Evolutionary conservation across 305 asterid genomes (phyloP), one percentile per base, ranked within the genome.

Genomic region (Solanum chacoense): DNA sequence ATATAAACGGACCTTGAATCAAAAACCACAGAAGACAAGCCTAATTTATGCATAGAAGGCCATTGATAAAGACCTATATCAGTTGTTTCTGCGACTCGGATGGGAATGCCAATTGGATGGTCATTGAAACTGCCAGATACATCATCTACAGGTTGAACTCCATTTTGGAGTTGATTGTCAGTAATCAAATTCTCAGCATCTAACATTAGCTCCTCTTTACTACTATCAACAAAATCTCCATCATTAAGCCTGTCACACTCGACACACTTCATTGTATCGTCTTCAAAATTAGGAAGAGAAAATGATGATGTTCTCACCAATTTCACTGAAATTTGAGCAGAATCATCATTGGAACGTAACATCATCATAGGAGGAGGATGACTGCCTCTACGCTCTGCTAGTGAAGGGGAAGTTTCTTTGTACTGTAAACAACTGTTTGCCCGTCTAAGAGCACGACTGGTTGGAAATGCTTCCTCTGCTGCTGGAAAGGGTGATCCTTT

Each of bases 291-390:
- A 88, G 90, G 90, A 76, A 80, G 88, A 78, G 92, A 84, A 89
- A 92, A 91, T 7, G 93, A 91, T 85, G 90, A 91, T 38, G 94
- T 59, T 84, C 93, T 92, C 24, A 81, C 87, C 91, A 90, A 87
- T 84, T 91, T 93, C 38, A 88, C 93, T 77, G 95, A 89, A 91
- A 88, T 83, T 78, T 90, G 92, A 88, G 95, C 88, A 12, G 90
- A 92, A 88, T 94, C 96, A 40, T 94, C 94, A 38, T 91, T 90
- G 37, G 95, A 92, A 79, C 96, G 93, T 86, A 95, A 89, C 89
- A 67, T 91, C 94, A 91, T 93, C 88, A 84, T 71, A 50, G 92
- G 91, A 59, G 93, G 92, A 84, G 91, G 91, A 72, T 59, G 89
- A 71, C 88, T 92, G 37, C 93, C 95, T 88, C 94, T 88, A 65